Conservation (phyloP, 768 basidiomycete species). For the Boletus rex-veris region DNA sequence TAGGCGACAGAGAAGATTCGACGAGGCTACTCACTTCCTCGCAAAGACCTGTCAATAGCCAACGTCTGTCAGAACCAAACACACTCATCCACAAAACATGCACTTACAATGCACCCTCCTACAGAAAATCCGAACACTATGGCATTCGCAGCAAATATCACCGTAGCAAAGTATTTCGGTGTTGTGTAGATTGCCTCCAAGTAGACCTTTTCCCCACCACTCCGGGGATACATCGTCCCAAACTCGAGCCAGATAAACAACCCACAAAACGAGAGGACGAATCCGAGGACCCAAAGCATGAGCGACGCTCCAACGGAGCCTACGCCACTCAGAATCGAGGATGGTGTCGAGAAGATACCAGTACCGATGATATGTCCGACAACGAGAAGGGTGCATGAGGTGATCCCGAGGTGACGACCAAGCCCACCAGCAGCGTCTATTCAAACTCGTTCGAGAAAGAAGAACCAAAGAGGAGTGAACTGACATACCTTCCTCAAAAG, state of each 20-base stretch:
- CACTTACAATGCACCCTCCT: constrained; percentile 45
- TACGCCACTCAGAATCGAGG: constrained; percentile 52
- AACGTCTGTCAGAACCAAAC: not conserved
- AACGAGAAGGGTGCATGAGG: constrained; percentile 52
- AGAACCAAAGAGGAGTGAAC: not conserved
- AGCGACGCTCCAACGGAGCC: constrained; percentile 58
- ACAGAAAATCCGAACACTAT: constrained; percentile 43
- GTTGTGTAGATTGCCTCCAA: constrained; percentile 51
- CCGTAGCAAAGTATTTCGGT: constrained; percentile 46
- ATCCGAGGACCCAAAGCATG: constrained; percentile 62
- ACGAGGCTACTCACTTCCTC: constrained; percentile 23
- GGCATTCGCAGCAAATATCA: constrained; percentile 47
- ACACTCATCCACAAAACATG: not conserved
- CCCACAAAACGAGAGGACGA: constrained; percentile 54
- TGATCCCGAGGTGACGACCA: constrained; percentile 52
- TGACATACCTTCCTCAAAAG: constrained; percentile 45
- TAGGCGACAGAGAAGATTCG: not conserved
- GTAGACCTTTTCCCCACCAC: constrained; percentile 63
- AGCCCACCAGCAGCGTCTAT: constrained; percentile 51
- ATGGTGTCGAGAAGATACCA: constrained; percentile 59
- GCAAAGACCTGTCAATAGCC: constrained; percentile 27
- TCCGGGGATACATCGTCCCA: constrained; percentile 60
- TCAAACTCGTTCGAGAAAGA: not conserved
- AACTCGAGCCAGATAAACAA: constrained; percentile 62
- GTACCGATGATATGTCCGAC: constrained; percentile 57